Evolutionary conservation across 75 land plant species (phyloP).

Genomic region (Pinus albicaulis): DNA sequence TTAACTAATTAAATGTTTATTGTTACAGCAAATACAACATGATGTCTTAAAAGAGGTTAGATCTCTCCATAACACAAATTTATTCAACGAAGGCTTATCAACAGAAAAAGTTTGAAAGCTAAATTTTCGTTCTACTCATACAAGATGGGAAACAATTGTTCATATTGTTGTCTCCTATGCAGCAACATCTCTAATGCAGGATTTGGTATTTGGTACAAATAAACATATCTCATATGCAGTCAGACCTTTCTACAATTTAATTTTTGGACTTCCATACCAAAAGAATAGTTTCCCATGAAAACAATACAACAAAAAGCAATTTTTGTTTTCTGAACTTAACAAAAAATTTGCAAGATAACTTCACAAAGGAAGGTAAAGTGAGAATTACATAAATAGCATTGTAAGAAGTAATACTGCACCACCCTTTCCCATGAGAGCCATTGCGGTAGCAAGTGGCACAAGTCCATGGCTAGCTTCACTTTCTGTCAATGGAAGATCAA

Average conservation of each 20-base stretch:
- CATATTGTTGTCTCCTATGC: neutral
- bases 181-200: neutral
- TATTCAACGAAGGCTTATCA: neutral
- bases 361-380: neutral
- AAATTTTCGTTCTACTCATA: neutral
- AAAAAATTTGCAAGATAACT: neutral
- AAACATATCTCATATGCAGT: neutral
- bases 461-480: constrained; percentile 83
- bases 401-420: constrained; percentile 95
- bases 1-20: neutral
- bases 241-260: neutral
- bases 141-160: neutral
- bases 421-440: constrained; percentile 89
- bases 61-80: neutral
- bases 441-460: constrained; percentile 93
- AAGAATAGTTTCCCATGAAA: neutral
- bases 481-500: constrained; percentile 85
- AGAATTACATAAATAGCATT: constrained; percentile 89
- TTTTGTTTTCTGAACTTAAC: neutral
- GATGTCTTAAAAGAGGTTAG: neutral
- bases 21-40: neutral
- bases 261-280: neutral
- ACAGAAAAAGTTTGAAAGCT: neutral
- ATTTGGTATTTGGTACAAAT: neutral
- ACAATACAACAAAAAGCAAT: neutral